Evolutionary conservation across 2,329 filamentous ascomycete species (phyloP).

Genomic region (Trichothecium roseum): DNA sequence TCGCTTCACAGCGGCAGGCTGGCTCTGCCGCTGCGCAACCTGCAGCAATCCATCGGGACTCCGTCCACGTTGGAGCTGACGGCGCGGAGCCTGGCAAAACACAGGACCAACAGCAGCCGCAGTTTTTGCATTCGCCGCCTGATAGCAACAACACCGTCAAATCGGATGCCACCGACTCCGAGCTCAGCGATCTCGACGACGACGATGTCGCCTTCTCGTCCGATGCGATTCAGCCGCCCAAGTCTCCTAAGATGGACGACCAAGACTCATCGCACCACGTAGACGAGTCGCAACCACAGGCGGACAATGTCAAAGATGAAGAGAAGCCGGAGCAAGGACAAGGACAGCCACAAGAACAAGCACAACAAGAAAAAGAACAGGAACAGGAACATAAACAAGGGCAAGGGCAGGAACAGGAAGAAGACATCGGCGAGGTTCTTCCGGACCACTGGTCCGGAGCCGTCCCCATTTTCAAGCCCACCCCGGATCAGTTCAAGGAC

Average conservation of each 20-base stretch:
- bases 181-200: conserved; percentile 56
- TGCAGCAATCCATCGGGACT: conserved; percentile 14
- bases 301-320: conserved; percentile 11
- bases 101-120: conserved; percentile 24
- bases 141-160: conserved; percentile 52
- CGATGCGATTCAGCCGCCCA: neutral
- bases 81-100: conserved; percentile 18
- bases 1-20: conserved; percentile 28
- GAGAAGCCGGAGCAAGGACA: conserved; percentile 5
- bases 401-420: conserved; percentile 27
- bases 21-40: conserved; percentile 7
- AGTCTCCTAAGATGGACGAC: neutral
- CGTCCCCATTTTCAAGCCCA: conserved; percentile 90
- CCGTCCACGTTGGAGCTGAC: conserved; percentile 2
- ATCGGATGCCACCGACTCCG: conserved; percentile 51
- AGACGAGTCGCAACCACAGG: conserved; percentile 10
- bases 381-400: too few relatives aligned
- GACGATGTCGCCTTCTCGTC: conserved; percentile 14
- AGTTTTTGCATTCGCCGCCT: conserved; percentile 51
- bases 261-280: conserved; percentile 3
- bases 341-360: neutral
- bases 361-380: too few relatives aligned
- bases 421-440: conserved; percentile 66
- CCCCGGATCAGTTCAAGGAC: conserved; percentile 88
- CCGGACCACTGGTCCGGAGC: conserved; percentile 87